Conservation (phyloP, 306 rosid genomes). For the Castanospermum australe region DNA sequence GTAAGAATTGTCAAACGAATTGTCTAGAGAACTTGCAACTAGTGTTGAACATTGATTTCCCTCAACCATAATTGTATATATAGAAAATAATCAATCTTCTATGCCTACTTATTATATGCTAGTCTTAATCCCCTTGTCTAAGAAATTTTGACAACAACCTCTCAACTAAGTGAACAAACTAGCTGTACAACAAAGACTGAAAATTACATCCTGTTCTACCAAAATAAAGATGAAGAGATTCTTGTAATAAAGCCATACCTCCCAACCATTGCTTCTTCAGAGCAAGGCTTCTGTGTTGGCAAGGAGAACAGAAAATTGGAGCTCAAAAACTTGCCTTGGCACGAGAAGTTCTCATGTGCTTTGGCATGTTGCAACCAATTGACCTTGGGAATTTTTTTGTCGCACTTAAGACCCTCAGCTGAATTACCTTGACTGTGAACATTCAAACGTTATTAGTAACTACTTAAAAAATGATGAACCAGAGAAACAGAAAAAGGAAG, state of each 20-base stretch:
- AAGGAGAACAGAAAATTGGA: slow-evolving; percentile 68
- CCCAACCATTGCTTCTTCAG: slow-evolving; percentile 19
- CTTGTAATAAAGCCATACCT: slow-evolving; percentile 36
- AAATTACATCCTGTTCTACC: not conserved
- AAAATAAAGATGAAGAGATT: not conserved
- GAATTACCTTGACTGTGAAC: slow-evolving; percentile 39
- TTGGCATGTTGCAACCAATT: slow-evolving; percentile 66
- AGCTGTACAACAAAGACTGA: not conserved
- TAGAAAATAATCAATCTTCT: not conserved
- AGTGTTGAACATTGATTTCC: not conserved
- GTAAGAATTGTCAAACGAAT: not conserved
- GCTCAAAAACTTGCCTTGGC: slow-evolving; percentile 50
- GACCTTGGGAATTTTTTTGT: slow-evolving; percentile 45
- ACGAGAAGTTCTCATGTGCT: slow-evolving; percentile 61
- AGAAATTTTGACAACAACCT: not conserved
- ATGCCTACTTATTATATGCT: not conserved
- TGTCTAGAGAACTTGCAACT: not conserved
- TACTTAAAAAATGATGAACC: not conserved
- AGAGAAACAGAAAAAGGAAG: not conserved
- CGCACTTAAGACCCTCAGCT: slow-evolving; percentile 17
- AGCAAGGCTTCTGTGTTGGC: slow-evolving; percentile 57
- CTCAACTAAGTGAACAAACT: not conserved
- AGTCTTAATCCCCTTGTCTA: not conserved
- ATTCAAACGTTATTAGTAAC: not conserved
- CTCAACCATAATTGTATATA: not conserved